These are phyloP conservation scores for Sporothrix brunneoviolacea DNA, from an alignment of 2,329 filamentous ascomycete genomes.

Conservation along the genomic window DNA sequence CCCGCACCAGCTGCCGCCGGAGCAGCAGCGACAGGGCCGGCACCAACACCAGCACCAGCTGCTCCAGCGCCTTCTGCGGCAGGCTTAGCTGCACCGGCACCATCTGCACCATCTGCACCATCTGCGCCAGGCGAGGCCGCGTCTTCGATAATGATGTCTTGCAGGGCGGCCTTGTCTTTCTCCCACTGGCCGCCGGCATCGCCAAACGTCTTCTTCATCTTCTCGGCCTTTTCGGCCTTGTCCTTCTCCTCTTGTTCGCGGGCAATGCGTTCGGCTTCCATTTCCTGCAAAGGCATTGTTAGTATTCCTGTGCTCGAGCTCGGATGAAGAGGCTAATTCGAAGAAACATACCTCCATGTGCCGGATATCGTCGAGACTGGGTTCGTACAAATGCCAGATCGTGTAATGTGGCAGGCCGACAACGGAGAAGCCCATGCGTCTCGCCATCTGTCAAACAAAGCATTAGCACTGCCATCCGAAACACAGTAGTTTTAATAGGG, in stretches of 20 bases:
- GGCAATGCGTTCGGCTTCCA: conserved; percentile 79
- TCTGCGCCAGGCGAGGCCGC: conserved; percentile 22
- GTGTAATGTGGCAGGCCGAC: conserved; percentile 95
- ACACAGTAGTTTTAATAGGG: too few species aligned
- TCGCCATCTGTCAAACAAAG: conserved; percentile 69
- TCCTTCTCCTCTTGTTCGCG: conserved; percentile 75
- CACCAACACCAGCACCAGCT: not conserved
- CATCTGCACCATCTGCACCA: conserved; percentile 1
- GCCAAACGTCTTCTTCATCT: conserved; percentile 74
- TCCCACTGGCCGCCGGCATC: conserved; percentile 78
- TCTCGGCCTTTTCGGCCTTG: conserved; percentile 64
- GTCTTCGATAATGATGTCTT: conserved; percentile 57
- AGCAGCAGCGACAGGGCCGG: not conserved
- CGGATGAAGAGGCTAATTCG: too few species aligned
- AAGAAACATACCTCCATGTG: conserved; percentile 72
- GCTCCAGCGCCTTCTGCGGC: not conserved
- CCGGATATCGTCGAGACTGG: conserved; percentile 92
- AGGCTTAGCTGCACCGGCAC: not conserved
- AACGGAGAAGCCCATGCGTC: conserved; percentile 90
- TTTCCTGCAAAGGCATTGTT: conserved; percentile 57
- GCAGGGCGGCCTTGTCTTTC: conserved; percentile 76
- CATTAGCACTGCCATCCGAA: too few species aligned
- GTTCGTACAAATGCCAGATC: conserved; percentile 99
- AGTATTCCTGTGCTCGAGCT: too few species aligned
- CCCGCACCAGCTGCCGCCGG: not conserved